Conservation (phyloP, 2,329 filamentous ascomycete genomes). For the Stemphylium lycopersici region DNA sequence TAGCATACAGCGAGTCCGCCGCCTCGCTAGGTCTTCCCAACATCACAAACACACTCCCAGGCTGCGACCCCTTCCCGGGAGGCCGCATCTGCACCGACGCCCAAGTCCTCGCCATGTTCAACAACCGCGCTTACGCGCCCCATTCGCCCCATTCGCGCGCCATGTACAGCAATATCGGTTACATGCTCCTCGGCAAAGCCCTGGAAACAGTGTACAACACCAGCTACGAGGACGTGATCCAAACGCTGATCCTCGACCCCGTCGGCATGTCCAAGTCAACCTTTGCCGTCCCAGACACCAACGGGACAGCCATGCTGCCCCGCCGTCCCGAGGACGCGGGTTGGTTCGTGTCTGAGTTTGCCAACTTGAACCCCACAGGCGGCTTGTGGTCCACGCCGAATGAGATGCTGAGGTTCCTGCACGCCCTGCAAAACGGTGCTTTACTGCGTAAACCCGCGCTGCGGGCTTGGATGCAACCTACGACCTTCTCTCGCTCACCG, state of each 20-base stretch:
- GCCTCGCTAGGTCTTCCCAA: conserved; percentile 23
- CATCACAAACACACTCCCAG: conserved; percentile 24
- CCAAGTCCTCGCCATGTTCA: conserved; percentile 32
- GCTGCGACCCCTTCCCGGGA: conserved; percentile 33
- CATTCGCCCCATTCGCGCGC: conserved; percentile 23
- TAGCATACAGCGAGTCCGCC: conserved; percentile 20
- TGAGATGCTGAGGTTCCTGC: conserved; percentile 27
- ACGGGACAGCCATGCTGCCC: conserved; percentile 24
- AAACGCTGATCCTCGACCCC: conserved; percentile 29
- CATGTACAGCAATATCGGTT: conserved; percentile 33
- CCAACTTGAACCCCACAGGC: conserved; percentile 33
- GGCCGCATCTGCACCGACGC: conserved; percentile 22
- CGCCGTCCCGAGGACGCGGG: conserved; percentile 11
- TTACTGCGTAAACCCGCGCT: conserved; percentile 22
- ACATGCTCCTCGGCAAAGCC: conserved; percentile 32
- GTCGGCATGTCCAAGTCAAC: conserved; percentile 23
- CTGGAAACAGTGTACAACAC: conserved; percentile 27
- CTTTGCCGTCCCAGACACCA: conserved; percentile 20
- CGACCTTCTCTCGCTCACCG: conserved; percentile 21
- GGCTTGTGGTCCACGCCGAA: conserved; percentile 37
- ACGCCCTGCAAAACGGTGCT: conserved; percentile 23
- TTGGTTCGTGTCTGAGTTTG: conserved; percentile 33
- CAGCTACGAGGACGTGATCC: conserved; percentile 26
- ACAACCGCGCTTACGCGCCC: conserved; percentile 24
- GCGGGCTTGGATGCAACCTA: conserved; percentile 33